These are phyloP conservation scores for Austroboletus eburneus DNA, from an alignment of 768 basidiomycete species.

Conservation along the genomic window DNA sequence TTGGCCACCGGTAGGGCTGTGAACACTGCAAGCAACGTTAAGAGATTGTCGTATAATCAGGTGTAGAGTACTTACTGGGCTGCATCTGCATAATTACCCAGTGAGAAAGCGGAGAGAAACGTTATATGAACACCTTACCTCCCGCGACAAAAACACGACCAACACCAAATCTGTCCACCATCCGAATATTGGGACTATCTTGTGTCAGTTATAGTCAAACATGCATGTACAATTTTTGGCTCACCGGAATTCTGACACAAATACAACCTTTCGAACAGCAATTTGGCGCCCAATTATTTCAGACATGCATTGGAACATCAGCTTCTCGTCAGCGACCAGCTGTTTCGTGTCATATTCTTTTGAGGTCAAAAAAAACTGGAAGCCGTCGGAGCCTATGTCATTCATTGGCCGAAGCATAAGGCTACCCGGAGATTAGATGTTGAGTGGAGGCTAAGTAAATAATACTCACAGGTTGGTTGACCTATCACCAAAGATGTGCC, in stretches of 20 bases:
- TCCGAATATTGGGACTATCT: background rate
- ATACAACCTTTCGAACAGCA: slow-evolving; percentile 25
- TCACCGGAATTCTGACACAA: slow-evolving; percentile 24
- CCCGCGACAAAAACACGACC: too few relatives aligned
- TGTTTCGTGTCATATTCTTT: slow-evolving; percentile 6
- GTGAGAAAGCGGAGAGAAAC: background rate
- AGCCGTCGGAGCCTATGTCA: slow-evolving; percentile 11
- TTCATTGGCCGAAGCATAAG: slow-evolving; percentile 1
- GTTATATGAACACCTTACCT: background rate
- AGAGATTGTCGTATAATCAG: background rate
- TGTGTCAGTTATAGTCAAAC: background rate
- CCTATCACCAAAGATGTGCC: slow-evolving; percentile 19
- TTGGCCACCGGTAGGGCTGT: slow-evolving; percentile 25
- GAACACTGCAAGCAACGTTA: slow-evolving; percentile 11
- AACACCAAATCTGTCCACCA: background rate
- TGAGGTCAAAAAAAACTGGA: slow-evolving; percentile 2
- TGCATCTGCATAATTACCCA: slow-evolving; percentile 34
- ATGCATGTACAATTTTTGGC: background rate
- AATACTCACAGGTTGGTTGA: background rate
- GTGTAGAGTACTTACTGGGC: slow-evolving; percentile 33
- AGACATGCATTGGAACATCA: slow-evolving; percentile 26
- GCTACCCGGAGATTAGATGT: background rate
- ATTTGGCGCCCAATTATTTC: slow-evolving; percentile 25
- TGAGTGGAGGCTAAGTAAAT: background rate
- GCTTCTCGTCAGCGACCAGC: slow-evolving; percentile 15